Conservation (phyloP, 2,329 filamentous ascomycete genomes). For the Botryotinia calthae region DNA sequence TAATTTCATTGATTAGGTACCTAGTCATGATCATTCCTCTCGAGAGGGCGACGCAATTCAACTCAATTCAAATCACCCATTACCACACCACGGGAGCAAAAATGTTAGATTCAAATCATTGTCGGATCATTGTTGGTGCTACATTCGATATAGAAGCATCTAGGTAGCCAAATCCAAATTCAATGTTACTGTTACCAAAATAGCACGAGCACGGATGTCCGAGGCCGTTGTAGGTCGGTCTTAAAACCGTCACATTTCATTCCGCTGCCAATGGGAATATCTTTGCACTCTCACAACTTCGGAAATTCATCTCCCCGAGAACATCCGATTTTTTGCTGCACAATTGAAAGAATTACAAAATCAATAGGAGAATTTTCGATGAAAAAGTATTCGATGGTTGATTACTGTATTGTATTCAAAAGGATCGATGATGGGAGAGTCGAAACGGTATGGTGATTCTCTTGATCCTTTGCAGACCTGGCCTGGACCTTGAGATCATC, state of each 20-base stretch:
- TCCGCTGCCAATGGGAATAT: not conserved
- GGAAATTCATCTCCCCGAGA: not conserved
- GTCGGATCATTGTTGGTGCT: not conserved
- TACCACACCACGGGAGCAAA: no score
- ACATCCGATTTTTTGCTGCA: not conserved
- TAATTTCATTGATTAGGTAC: not conserved
- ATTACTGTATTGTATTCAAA: not conserved
- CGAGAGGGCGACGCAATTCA: not conserved
- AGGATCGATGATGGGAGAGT: not conserved
- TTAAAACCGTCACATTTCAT: not conserved
- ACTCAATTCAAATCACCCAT: not conserved
- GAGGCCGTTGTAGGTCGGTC: not conserved
- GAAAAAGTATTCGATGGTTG: not conserved
- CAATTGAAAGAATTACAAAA: not conserved
- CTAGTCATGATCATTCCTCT: not conserved
- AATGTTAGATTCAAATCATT: not conserved
- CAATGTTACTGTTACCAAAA: not conserved
- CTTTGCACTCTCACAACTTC: not conserved
- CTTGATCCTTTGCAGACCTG: not conserved
- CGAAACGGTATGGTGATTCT: not conserved
- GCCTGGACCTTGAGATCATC: constrained; percentile 6
- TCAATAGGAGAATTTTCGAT: not conserved
- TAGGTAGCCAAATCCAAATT: not conserved
- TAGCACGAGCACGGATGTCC: not conserved
- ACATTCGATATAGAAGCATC: not conserved